These are phyloP conservation scores for Cyberlindnera sargentensis DNA, from an alignment of 805 yeast species.

Conservation along the genomic window DNA sequence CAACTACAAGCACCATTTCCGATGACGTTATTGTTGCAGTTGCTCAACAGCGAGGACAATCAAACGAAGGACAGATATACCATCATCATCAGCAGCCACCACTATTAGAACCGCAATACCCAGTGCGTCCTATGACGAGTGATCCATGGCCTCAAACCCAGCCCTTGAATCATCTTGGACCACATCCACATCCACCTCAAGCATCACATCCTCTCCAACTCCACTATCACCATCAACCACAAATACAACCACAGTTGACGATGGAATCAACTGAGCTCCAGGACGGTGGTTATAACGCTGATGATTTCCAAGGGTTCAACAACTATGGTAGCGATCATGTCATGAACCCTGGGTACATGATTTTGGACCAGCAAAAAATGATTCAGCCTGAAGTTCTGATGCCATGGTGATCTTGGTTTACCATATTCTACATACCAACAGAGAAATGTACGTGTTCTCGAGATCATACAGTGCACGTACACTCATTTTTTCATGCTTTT, in stretches of 20 bases:
- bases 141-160: constrained; percentile 3
- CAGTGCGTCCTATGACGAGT: constrained; percentile 13
- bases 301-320: constrained; percentile 15
- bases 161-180: too few species aligned
- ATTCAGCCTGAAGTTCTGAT: constrained; percentile 12
- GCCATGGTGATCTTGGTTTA: constrained; percentile 12
- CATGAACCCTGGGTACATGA: constrained; percentile 15
- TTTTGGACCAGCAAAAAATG: constrained; percentile 10
- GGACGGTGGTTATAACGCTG: constrained; percentile 12
- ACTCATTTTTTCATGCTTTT: too few species aligned
- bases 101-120: constrained; percentile 4
- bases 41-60: constrained; percentile 1
- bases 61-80: background rate
- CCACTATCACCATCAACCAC: background rate
- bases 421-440: background rate
- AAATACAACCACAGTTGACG: too few species aligned
- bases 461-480: too few species aligned
- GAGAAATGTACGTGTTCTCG: too few species aligned
- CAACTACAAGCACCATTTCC: background rate
- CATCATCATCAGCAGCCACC: constrained; percentile 1
- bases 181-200: background rate
- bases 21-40: constrained; percentile 12
- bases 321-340: constrained; percentile 2
- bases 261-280: background rate
- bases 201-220: background rate